Evolutionary conservation across 1,284 basidiomycete genomes (phyloP), one percentile per base, ranked within the genome.

Genomic region (Cryptococcus sp.): DNA sequence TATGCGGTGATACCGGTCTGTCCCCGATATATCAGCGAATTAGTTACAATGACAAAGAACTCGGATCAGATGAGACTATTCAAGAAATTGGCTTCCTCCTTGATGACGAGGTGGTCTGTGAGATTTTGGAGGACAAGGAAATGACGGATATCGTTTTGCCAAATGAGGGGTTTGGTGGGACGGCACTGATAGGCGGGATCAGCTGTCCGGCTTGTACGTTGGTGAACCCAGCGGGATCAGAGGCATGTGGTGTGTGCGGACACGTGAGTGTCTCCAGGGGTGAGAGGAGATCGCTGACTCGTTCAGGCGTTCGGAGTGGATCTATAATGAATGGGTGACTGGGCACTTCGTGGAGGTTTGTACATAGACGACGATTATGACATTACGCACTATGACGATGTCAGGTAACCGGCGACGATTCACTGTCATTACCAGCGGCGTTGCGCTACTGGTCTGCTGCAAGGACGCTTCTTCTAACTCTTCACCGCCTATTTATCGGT

Each of bases 81-180:
- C 61, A 49, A 10, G 49, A 49, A n/a, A 56, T 70, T 1, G 62
- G 64, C 3, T 53, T 71, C n/a, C 43, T 69, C 13, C 14, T 35
- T 2, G 61, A 58, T 4, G 70, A 69, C 32, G 58, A 57, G 46
- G 46, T 73, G 4, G 50, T 42, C 8, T 51, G 67, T 23, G 47
- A 47, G 45, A 23, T 47, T 13, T 31, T 63, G 14, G 61, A 66
- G 36, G 70, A 69, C 36, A 59, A 59, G n/a, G 61, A 59, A 4
- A 49, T 50, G 10, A 58, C 50, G 31, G 46, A 34, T 13, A 30
- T 50, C 2, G 49, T 42, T 3, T 35, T 11, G 30, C 33, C 33
- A 4, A 55, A 31, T 34, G 68, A 68, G 51, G 70, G 72, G 14
- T 73, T 74, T 55, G 68, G 70, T 2, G 73, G 71, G 1, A 71